A percentile compares a stretch with the other conserved stretches of the same genome.
Conservation (phyloP, 306 rosid genomes). For the Rubus parviflorus region DNA sequence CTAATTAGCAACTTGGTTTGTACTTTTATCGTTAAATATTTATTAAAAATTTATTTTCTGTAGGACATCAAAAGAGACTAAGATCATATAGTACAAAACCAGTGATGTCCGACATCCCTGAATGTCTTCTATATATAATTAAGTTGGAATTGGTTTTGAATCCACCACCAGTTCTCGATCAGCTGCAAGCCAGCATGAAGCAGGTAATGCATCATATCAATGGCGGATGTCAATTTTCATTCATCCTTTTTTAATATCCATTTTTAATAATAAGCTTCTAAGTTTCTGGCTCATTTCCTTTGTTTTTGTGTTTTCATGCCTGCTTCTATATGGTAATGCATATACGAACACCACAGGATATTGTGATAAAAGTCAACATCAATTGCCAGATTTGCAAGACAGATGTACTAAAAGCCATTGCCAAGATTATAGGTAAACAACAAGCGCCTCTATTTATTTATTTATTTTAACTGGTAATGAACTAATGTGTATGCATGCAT, state of each 20-base stretch:
- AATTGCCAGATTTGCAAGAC: slow-evolving; percentile 4
- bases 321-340: no score
- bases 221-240: no score
- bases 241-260: no score
- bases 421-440: slow-evolving; percentile 4
- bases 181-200: background rate
- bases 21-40: background rate
- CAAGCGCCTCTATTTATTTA: background rate
- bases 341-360: background rate
- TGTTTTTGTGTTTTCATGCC: background rate
- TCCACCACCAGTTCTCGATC: background rate
- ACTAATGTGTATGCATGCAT: background rate
- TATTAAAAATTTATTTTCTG: background rate
- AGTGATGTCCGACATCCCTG: background rate
- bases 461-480: background rate
- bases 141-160: background rate
- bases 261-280: background rate
- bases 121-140: background rate
- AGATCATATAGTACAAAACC: background rate
- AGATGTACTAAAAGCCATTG: background rate
- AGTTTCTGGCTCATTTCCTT: background rate
- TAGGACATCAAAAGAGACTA: no score
- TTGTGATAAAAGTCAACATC: background rate
- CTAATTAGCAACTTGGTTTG: background rate
- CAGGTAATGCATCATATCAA: no score